These are phyloP conservation scores for Flammula alnicola DNA, from an alignment of 1,284 basidiomycete species.

Conservation along the genomic window DNA sequence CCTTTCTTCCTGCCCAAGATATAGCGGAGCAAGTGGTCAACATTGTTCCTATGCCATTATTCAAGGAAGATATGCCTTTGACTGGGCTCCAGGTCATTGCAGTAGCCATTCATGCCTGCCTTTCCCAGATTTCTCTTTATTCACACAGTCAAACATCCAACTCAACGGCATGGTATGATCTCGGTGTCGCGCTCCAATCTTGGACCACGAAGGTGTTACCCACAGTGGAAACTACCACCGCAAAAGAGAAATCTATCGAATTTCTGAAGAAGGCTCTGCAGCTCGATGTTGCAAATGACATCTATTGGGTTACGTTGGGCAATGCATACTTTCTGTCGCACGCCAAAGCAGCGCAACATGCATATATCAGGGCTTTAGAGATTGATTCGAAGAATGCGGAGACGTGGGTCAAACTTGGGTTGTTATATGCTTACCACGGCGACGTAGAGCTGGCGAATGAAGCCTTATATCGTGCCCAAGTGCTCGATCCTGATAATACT, in stretches of 20 bases:
- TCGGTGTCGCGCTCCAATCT: conserved; percentile 69
- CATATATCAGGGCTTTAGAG: conserved; percentile 90
- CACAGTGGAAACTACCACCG: conserved; percentile 17
- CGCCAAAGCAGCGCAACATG: conserved; percentile 84
- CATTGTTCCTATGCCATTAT: conserved; percentile 42
- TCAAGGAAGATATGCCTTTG: conserved; percentile 31
- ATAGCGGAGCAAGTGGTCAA: conserved; percentile 46
- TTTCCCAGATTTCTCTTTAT: conserved; percentile 78
- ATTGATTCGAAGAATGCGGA: conserved; percentile 74
- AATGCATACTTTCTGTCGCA: conserved; percentile 73
- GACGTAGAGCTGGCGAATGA: conserved; percentile 89
- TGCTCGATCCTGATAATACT: conserved; percentile 89
- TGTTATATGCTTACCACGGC: conserved; percentile 85
- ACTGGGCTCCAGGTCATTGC: conserved; percentile 50
- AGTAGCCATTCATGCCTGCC: conserved; percentile 71
- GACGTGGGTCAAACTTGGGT: conserved; percentile 90
- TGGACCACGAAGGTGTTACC: conserved; percentile 46
- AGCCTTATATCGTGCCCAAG: conserved; percentile 87
- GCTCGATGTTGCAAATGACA: conserved; percentile 73
- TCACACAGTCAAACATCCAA: conserved; percentile 58
- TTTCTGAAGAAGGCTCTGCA: conserved; percentile 80
- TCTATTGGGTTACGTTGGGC: conserved; percentile 86
- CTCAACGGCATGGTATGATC: conserved; percentile 78
- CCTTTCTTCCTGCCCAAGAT: conserved; percentile 43
- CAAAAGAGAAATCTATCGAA: conserved; percentile 58